These are phyloP conservation scores for Tulasnella sp. DNA, from an alignment of 768 basidiomycete genomes.

Conservation along the genomic window DNA sequence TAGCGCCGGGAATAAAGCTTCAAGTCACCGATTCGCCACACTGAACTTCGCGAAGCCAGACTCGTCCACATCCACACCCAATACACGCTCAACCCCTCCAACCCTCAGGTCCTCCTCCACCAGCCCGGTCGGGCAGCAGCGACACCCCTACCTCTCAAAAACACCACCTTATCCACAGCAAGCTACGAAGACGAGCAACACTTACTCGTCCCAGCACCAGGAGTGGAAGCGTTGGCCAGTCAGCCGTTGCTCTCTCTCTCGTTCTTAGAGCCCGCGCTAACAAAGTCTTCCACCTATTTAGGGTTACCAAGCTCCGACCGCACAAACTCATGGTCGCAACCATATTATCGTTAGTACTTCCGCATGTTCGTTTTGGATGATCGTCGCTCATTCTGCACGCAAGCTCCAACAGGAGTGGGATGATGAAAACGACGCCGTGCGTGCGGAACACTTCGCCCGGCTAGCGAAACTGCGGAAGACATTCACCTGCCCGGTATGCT, in stretches of 20 bases:
- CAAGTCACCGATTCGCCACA: too few species aligned
- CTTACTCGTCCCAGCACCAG: conserved; percentile 36
- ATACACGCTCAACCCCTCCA: conserved; percentile 25
- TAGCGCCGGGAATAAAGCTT: too few species aligned
- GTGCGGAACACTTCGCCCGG: background rate
- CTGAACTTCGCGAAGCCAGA: background rate
- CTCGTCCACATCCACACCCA: conserved; percentile 19
- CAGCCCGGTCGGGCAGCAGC: background rate
- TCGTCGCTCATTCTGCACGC: conserved; percentile 4
- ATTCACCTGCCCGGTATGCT: conserved; percentile 62
- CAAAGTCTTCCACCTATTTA: background rate
- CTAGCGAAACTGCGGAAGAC: background rate
- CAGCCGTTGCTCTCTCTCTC: conserved; percentile 34
- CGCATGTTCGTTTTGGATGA: background rate
- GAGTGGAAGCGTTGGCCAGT: conserved; percentile 71
- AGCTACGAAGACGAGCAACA: background rate
- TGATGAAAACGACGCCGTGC: background rate
- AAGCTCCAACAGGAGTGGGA: conserved; percentile 23
- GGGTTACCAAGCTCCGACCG: conserved; percentile 22
- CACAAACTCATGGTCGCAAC: conserved; percentile 25
- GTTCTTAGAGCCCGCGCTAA: background rate
- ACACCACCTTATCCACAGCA: background rate
- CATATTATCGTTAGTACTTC: conserved; percentile 31
- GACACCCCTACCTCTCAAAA: conserved; percentile 7
- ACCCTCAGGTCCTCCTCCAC: background rate